Conservation (phyloP, 495 filamentous ascomycete genomes). For the Thermothielavioides terrestris region DNA sequence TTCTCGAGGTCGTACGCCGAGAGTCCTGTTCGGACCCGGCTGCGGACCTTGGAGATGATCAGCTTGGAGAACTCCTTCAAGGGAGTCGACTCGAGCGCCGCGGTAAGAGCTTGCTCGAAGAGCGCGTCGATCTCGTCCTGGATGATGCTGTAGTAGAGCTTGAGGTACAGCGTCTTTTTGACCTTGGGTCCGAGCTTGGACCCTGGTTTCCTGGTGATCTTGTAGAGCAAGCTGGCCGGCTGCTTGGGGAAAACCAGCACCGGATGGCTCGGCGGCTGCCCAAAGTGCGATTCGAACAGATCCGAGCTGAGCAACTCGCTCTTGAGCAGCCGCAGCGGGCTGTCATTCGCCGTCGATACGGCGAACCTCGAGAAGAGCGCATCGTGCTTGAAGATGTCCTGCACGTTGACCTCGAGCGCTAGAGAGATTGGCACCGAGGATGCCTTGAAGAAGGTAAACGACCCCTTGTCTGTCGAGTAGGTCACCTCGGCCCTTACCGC, state of each 20-base stretch:
- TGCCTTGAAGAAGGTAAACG: constrained; percentile 60
- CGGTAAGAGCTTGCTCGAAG: constrained; percentile 29
- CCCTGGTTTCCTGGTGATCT: constrained; percentile 48
- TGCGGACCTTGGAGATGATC: constrained; percentile 41
- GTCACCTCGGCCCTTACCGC: constrained; percentile 65
- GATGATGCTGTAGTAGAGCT: constrained; percentile 68
- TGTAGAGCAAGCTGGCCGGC: constrained; percentile 75
- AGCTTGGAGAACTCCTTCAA: constrained; percentile 40
- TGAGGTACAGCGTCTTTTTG: constrained; percentile 54
- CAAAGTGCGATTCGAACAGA: constrained; percentile 56
- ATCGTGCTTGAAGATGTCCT: constrained; percentile 84
- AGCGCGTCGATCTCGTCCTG: constrained; percentile 57
- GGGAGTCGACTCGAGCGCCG: constrained; percentile 32
- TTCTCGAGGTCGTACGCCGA: constrained; percentile 53
- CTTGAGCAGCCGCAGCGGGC: constrained; percentile 65
- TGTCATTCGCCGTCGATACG: constrained; percentile 63
- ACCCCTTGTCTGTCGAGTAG: constrained; percentile 67
- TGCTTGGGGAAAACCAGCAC: constrained; percentile 70
- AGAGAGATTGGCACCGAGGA: constrained; percentile 59
- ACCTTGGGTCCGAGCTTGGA: constrained; percentile 27
- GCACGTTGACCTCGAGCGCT: constrained; percentile 89
- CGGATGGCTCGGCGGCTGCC: constrained; percentile 44
- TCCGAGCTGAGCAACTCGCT: constrained; percentile 63
- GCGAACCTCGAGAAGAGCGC: constrained; percentile 83
- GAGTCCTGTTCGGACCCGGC: constrained; percentile 43